These are phyloP conservation scores for Harringtonia aguacate DNA, from an alignment of 2,329 filamentous ascomycete genomes.

Conservation along the genomic window DNA sequence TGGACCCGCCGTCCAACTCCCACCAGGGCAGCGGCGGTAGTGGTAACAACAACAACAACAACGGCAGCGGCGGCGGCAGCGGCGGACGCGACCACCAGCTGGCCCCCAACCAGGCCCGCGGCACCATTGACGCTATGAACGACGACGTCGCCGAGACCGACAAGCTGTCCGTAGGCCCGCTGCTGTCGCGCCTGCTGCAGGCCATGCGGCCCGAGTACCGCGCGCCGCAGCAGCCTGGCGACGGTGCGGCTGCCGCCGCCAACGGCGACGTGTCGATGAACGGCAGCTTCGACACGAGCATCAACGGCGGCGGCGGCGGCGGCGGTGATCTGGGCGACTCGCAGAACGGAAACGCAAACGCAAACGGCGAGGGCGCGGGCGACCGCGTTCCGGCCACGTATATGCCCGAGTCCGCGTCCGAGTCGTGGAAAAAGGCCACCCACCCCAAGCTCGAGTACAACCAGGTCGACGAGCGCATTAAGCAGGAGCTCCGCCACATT, in stretches of 20 bases:
- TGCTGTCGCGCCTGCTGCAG: slow-evolving; percentile 72
- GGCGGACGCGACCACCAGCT: slow-evolving; percentile 44
- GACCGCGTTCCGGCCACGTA: slow-evolving; percentile 69
- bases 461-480: slow-evolving; percentile 80
- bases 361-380: slow-evolving; percentile 27
- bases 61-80: not conserved
- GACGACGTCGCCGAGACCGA: slow-evolving; percentile 84
- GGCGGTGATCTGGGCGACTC: slow-evolving; percentile 24
- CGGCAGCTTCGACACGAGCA: slow-evolving; percentile 38
- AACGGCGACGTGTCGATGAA: slow-evolving; percentile 45
- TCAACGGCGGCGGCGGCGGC: slow-evolving; percentile 40
- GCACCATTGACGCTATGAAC: slow-evolving; percentile 75
- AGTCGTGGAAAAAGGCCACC: slow-evolving; percentile 68
- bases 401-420: slow-evolving; percentile 67
- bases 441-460: slow-evolving; percentile 72
- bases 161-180: slow-evolving; percentile 75
- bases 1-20: slow-evolving; percentile 37
- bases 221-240: slow-evolving; percentile 35
- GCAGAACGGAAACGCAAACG: slow-evolving; percentile 37
- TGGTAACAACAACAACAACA: no score
- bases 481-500: slow-evolving; percentile 83
- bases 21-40: no score
- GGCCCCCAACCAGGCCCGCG: slow-evolving; percentile 71
- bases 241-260: slow-evolving; percentile 24
- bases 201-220: slow-evolving; percentile 69